Percentiles rank a stretch among this genome's conserved stretches.
phyloP scores from a whole-genome alignment of 495 filamentous ascomycete genomes.

The Elasticomyces elasticus region DNA sequence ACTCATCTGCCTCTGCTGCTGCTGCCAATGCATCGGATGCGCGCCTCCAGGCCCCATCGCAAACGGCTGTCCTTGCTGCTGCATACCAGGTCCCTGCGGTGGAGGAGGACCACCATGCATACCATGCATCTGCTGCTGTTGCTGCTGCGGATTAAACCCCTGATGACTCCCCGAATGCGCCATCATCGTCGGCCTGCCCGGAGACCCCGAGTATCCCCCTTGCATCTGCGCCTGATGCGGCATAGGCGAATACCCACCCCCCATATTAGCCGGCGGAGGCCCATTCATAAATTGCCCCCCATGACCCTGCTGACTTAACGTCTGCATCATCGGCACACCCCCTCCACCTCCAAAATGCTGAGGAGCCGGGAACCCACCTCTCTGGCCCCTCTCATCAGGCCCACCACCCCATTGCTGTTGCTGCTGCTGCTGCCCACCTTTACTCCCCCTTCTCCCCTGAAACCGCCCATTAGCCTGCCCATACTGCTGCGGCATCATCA shows the following conservation, averaged over 20 bases:
- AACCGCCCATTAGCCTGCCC: neutral
- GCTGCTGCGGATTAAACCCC: constrained; percentile 30
- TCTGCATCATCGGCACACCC: constrained; percentile 77
- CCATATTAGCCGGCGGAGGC: constrained; percentile 47
- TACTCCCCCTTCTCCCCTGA: neutral
- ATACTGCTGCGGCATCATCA: neutral
- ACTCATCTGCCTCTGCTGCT: constrained; percentile 29
- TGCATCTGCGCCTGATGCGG: constrained; percentile 57
- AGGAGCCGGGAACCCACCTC: too few relatives aligned
- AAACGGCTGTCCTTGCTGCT: neutral
- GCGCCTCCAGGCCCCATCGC: constrained; percentile 42
- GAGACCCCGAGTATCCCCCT: constrained; percentile 57
- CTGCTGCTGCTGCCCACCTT: neutral
- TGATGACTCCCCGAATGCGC: constrained; percentile 31
- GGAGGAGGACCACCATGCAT: constrained; percentile 31
- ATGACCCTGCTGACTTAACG: constrained; percentile 46
- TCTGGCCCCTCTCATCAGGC: too few relatives aligned
- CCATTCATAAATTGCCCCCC: constrained; percentile 43
- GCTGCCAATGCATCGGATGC: constrained; percentile 51
- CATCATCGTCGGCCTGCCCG: constrained; percentile 31
- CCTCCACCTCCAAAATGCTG: constrained; percentile 31
- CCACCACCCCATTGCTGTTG: neutral
- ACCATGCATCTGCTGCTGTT: constrained; percentile 10
- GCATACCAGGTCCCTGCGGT: constrained; percentile 47
- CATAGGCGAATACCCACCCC: constrained; percentile 62